Base-by-base conservation (phyloP, 176 grass and related monocot genomes). In the Cenchrus americanus region DNA sequence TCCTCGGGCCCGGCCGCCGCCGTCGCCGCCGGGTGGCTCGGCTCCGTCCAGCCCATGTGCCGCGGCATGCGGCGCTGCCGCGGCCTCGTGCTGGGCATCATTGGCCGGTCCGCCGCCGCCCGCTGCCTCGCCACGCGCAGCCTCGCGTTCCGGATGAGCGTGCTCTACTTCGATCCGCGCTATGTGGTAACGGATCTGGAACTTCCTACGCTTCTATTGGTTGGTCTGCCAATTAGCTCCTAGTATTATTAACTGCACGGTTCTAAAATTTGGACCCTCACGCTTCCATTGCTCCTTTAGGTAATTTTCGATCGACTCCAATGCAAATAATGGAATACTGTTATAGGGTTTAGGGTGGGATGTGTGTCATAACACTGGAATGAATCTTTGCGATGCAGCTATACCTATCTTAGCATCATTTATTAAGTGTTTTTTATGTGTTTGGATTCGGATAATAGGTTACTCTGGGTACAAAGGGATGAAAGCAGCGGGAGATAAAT, bases 121-220 rank as follows among this genome's bases (percentile, higher is more conserved):
- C 87, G 91, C 71, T 93, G 96, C 81, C 93, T 98, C 78, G 91
- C 93, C 10, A 93, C 96, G 21, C 88, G 96, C 68, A 98, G 93
- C 85, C 92, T 98, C 26, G 96, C 96, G 9, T 98, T 98, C 51
- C 86, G 89, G 83, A 98, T 98, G 91, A 93, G 85, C 78, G 96
- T 95, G 55, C 93, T 98, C 77, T 98, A 93, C 82, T 98, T 95
- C 73, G 93, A 98, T 91, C 91, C 93, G 21, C 73, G 87, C 78
- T 92, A 85, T 19, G 46, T 26, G 86, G 92, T 94, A 88, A 73
- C 54, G 53, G 75, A 91, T 87, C 79, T 86, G 58, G 62, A 13
- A 30, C 77, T 26, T 77, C 10, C 70, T 85, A 19, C 43, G 3
- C 40, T 30, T 44, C 7, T 58, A 8, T 58, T 26, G 14, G 23